A percentile compares a stretch with the other conserved stretches of the same genome.
phyloP scores from a whole-genome alignment of 805 yeast genomes.

The Saccharomyces cerevisiae region DNA sequence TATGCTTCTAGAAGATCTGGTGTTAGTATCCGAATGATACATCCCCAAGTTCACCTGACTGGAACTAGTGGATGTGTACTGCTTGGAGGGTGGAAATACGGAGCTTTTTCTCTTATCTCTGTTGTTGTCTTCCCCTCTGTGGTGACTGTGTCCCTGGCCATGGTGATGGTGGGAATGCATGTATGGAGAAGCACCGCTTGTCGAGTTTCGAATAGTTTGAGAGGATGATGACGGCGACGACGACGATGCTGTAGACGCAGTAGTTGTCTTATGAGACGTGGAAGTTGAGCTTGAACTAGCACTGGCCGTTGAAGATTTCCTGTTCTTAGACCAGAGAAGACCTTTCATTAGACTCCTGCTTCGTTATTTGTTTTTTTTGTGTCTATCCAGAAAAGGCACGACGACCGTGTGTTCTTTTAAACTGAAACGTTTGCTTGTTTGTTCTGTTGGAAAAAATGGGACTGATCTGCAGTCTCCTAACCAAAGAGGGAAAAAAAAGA shows the following conservation, averaged over 20 bases:
- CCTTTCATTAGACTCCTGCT: constrained; percentile 12
- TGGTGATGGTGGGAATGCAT: constrained; percentile 1
- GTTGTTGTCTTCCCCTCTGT: neutral
- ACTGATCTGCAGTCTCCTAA: neutral
- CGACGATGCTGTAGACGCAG: neutral
- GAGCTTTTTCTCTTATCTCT: neutral
- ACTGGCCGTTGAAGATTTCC: constrained; percentile 8
- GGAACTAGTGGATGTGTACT: neutral
- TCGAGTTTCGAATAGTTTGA: constrained; percentile 1
- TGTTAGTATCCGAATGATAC: constrained; percentile 3
- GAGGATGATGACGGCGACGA: constrained; percentile 5
- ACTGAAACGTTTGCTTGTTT: neutral
- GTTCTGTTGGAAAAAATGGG: neutral
- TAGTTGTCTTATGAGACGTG: neutral
- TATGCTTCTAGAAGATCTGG: constrained; percentile 5
- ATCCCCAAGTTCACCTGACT: neutral
- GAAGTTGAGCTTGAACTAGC: neutral
- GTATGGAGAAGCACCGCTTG: neutral
- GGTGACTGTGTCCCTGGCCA: neutral
- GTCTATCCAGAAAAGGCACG: neutral
- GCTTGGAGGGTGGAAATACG: neutral
- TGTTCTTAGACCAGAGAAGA: constrained; percentile 19
- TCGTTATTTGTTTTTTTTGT: neutral
- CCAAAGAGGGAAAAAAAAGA: neutral
- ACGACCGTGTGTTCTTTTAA: neutral